Evolutionary conservation across 2,329 filamentous ascomycete genomes (phyloP).

Genomic region (Akanthomyces dipterigenus): DNA sequence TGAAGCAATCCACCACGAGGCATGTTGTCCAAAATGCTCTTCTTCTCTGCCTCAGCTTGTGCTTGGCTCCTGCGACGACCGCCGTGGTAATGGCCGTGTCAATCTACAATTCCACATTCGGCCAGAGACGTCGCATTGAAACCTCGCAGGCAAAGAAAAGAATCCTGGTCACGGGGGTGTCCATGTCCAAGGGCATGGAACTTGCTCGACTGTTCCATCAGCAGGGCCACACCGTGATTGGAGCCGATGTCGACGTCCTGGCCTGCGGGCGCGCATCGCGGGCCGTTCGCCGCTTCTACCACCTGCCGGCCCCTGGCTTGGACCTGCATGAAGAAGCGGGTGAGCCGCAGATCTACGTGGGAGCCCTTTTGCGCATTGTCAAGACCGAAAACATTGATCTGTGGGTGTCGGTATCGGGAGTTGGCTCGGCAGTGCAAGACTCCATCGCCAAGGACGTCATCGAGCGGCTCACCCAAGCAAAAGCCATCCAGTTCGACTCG

Average conservation of each 20-base stretch:
- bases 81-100: slow-evolving; percentile 29
- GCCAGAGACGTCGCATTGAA: background rate
- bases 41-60: slow-evolving; percentile 23
- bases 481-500: slow-evolving; percentile 56
- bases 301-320: slow-evolving; percentile 25
- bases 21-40: slow-evolving; percentile 20
- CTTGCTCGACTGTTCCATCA: slow-evolving; percentile 60
- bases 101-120: slow-evolving; percentile 8
- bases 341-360: slow-evolving; percentile 41
- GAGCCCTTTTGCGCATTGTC: slow-evolving; percentile 52
- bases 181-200: slow-evolving; percentile 63
- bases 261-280: slow-evolving; percentile 52
- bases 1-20: background rate
- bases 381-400: slow-evolving; percentile 55
- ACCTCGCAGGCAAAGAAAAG: slow-evolving; percentile 27
- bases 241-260: slow-evolving; percentile 55
- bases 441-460: slow-evolving; percentile 56
- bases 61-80: slow-evolving; percentile 44
- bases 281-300: slow-evolving; percentile 49
- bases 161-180: slow-evolving; percentile 65
- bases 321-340: background rate
- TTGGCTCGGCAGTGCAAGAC: slow-evolving; percentile 59
- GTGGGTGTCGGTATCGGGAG: slow-evolving; percentile 70
- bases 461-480: slow-evolving; percentile 50
- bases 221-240: slow-evolving; percentile 62